Conservation (phyloP, 257 asterid species). For the Cinchona pubescens region DNA sequence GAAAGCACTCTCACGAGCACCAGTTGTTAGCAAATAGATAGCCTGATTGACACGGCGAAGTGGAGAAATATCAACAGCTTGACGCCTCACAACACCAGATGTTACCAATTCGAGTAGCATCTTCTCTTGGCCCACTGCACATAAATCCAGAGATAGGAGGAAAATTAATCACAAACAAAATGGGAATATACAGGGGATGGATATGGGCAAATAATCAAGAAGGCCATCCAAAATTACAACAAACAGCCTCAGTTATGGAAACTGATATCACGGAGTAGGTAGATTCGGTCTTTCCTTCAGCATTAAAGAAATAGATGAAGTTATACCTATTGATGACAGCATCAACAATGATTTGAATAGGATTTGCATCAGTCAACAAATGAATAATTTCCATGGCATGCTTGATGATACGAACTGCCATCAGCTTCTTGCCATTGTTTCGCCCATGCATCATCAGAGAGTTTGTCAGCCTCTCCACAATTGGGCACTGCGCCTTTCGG, state of each 20-base stretch:
- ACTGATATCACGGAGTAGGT: too few relatives aligned
- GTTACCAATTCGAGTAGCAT: constrained; percentile 84
- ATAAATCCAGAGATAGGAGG: not conserved
- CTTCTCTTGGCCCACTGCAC: constrained; percentile 78
- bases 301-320: too few relatives aligned
- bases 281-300: too few relatives aligned
- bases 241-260: too few relatives aligned
- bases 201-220: not conserved
- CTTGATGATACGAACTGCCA: constrained; percentile 73
- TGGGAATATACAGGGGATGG: too few relatives aligned
- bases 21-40: constrained; percentile 58
- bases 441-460: constrained; percentile 86
- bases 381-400: constrained; percentile 86
- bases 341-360: constrained; percentile 76
- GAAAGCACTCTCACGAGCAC: constrained; percentile 42
- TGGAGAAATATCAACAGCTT: constrained; percentile 84
- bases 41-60: constrained; percentile 82
- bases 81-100: constrained; percentile 87
- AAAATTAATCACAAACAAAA: not conserved
- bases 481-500: constrained; percentile 84
- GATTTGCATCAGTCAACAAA: constrained; percentile 67
- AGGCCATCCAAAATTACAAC: not conserved
- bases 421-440: constrained; percentile 75
- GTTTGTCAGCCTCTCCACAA: constrained; percentile 73
- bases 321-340: constrained; percentile 73